Conservation (phyloP, 805 yeast genomes). For the Henningerozyma blattae region DNA sequence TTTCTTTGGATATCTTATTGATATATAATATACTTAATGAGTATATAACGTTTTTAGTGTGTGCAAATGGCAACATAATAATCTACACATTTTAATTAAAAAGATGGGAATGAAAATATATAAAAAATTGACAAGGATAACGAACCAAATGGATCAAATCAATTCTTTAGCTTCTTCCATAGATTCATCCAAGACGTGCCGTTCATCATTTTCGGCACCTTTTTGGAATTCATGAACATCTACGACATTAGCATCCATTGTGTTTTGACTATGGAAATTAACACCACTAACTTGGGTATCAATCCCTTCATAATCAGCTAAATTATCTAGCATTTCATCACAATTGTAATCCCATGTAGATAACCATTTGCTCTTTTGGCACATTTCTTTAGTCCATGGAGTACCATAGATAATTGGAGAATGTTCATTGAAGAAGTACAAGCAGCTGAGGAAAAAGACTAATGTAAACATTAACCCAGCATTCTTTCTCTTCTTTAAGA, state of each 20-base stretch:
- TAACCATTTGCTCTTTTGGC: constrained; percentile 48
- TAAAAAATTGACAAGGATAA: too few species aligned
- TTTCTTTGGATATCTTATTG: too few species aligned
- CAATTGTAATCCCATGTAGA: constrained; percentile 87
- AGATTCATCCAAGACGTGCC: too few species aligned
- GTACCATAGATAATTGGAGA: constrained; percentile 68
- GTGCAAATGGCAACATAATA: too few species aligned
- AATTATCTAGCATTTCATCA: constrained; percentile 32
- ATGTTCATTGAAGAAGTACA: constrained; percentile 46
- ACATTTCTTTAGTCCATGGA: constrained; percentile 64
- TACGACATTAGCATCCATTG: not conserved
- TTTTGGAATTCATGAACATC: not conserved
- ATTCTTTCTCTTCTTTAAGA: constrained; percentile 29
- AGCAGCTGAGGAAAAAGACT: constrained; percentile 36
- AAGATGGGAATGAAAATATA: too few species aligned
- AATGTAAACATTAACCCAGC: constrained; percentile 35
- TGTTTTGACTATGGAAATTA: not conserved
- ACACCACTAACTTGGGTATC: not conserved
- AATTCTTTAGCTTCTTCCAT: not conserved
- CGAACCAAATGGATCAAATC: not conserved
- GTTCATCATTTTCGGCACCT: not conserved
- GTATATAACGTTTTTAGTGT: too few species aligned
- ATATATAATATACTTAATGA: too few species aligned
- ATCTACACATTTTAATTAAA: too few species aligned
- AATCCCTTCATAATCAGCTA: constrained; percentile 12